These are phyloP conservation scores for Fusarium coicis DNA, from an alignment of 2,329 filamentous ascomycete species.

Conservation along the genomic window DNA sequence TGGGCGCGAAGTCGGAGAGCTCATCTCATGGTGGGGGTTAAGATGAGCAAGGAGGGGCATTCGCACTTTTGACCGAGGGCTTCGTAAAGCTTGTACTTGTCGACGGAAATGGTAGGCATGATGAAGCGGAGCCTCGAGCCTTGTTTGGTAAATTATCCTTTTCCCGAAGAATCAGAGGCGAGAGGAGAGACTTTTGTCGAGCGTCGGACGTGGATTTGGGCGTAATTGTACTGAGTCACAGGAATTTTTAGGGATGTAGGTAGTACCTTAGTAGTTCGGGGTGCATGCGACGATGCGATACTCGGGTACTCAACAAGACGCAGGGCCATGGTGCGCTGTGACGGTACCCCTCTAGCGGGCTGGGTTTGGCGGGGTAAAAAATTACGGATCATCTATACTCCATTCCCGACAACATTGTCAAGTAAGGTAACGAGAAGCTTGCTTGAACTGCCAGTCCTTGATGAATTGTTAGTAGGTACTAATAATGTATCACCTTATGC, in stretches of 20 bases:
- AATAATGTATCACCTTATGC: not conserved
- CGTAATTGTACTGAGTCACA: conserved; percentile 52
- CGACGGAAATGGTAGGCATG: conserved; percentile 97
- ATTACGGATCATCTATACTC: conserved; percentile 48
- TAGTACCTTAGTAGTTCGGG: conserved; percentile 10
- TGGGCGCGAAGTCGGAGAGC: conserved; percentile 32
- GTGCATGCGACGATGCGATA: conserved; percentile 21
- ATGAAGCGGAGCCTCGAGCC: conserved; percentile 46
- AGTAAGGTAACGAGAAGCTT: not conserved
- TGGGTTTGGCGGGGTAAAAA: conserved; percentile 40
- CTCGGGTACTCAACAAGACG: conserved; percentile 12
- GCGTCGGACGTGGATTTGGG: conserved; percentile 33
- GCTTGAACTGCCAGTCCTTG: not conserved
- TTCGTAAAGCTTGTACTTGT: conserved; percentile 96
- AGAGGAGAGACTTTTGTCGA: conserved; percentile 33
- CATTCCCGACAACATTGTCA: conserved; percentile 15
- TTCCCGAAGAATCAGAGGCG: conserved; percentile 30
- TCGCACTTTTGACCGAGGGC: conserved; percentile 85
- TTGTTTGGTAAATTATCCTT: conserved; percentile 23
- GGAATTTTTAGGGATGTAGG: conserved; percentile 50
- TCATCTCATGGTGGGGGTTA: conserved; percentile 34
- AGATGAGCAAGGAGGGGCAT: conserved; percentile 37
- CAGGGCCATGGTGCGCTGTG: not conserved
- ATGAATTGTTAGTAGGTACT: too few relatives aligned
- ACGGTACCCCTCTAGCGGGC: conserved; percentile 35